Conservation (phyloP, 257 asterid species). For the Verbena officinalis region DNA sequence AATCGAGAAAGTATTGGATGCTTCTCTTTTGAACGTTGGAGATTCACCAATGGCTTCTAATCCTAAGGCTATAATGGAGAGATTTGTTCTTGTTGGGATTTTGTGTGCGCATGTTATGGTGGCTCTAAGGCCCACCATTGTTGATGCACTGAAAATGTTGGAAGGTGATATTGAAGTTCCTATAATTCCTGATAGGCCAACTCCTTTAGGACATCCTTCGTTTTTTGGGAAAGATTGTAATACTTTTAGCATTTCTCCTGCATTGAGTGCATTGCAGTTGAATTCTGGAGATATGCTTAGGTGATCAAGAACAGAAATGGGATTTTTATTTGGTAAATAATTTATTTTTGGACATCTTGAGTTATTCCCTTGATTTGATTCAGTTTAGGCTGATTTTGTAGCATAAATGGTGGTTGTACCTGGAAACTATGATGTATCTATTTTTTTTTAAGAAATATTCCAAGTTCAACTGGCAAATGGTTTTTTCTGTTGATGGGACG, state of each 20-base stretch:
- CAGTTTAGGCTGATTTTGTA: not conserved
- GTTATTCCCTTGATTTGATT: not conserved
- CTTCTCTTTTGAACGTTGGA: conserved; percentile 43
- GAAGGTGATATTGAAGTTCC: conserved; percentile 93
- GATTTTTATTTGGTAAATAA: not conserved
- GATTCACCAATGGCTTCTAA: conserved; percentile 50
- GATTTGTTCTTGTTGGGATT: conserved; percentile 77
- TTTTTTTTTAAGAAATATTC: not conserved
- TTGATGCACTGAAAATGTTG: conserved; percentile 81
- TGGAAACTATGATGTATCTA: not conserved
- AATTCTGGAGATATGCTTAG: conserved; percentile 72
- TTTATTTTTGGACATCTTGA: not conserved
- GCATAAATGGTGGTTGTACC: not conserved
- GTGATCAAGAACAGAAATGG: conserved; percentile 29
- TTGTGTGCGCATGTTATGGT: conserved; percentile 95
- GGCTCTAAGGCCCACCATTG: conserved; percentile 82
- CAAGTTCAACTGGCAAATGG: not conserved
- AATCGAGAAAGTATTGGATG: conserved; percentile 58
- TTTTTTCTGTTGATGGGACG: too few species aligned
- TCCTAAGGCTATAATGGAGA: conserved; percentile 73
- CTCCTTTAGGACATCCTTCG: conserved; percentile 70
- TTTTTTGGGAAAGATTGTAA: conserved; percentile 39
- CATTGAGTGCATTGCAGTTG: conserved; percentile 54
- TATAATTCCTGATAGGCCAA: conserved; percentile 74
- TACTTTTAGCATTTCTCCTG: conserved; percentile 61